Evolutionary conservation across 495 filamentous ascomycete genomes (phyloP).

Genomic region (Penicillium crystallinum): DNA sequence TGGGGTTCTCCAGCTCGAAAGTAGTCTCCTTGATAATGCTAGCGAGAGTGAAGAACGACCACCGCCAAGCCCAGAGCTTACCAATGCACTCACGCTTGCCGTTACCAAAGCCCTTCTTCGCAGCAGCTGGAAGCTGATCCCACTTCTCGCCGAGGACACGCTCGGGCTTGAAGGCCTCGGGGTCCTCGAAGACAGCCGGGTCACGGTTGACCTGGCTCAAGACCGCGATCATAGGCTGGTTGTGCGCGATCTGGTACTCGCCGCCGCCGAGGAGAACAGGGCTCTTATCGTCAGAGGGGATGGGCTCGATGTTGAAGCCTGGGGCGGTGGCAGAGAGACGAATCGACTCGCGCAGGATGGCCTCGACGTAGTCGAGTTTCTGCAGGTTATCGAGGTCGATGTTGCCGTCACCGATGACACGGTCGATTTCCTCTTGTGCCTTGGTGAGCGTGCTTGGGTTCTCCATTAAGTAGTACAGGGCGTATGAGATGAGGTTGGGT

Average conservation of each 20-base stretch:
- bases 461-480: constrained; percentile 37
- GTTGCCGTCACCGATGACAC: constrained; percentile 26
- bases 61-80: constrained; percentile 61
- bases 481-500: constrained; percentile 32
- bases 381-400: constrained; percentile 53
- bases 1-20: constrained; percentile 39
- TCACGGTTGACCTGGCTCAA: constrained; percentile 64
- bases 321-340: constrained; percentile 64
- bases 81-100: constrained; percentile 66
- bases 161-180: constrained; percentile 60
- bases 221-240: constrained; percentile 58
- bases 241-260: constrained; percentile 59
- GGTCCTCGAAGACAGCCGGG: constrained; percentile 60
- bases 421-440: constrained; percentile 32
- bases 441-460: constrained; percentile 25
- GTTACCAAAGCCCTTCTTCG: constrained; percentile 67
- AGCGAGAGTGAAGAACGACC: constrained; percentile 39
- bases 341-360: constrained; percentile 66
- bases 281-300: constrained; percentile 49
- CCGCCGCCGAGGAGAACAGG: constrained; percentile 52
- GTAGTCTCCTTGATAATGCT: constrained; percentile 39
- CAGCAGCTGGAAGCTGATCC: constrained; percentile 50
- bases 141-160: constrained; percentile 64
- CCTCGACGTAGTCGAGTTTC: constrained; percentile 59
- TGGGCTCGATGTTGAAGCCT: constrained; percentile 53